Conservation (phyloP, 257 asterid species). For the Schizonepeta tenuifolia region DNA sequence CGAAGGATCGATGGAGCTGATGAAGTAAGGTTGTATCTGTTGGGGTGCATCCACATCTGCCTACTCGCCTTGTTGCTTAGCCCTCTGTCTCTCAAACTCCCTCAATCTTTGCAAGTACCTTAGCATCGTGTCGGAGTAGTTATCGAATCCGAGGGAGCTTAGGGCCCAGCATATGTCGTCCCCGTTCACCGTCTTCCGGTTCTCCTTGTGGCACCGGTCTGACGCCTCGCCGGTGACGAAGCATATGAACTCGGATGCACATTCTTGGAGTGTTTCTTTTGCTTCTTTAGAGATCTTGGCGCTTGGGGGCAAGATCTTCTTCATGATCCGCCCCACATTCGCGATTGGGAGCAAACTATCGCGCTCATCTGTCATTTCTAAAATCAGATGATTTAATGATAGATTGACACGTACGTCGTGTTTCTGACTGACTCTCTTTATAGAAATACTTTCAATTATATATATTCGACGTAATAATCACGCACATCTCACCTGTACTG, state of each 20-base stretch:
- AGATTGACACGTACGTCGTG: slow-evolving; percentile 20
- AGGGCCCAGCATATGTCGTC: slow-evolving; percentile 71
- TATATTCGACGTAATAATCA: background rate
- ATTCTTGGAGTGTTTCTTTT: slow-evolving; percentile 65
- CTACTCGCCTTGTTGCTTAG: slow-evolving; percentile 26
- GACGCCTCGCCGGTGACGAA: slow-evolving; percentile 72
- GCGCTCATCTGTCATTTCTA: slow-evolving; percentile 44
- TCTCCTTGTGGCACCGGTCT: slow-evolving; percentile 58
- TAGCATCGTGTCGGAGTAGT: slow-evolving; percentile 48
- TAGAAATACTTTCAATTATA: background rate
- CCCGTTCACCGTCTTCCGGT: slow-evolving; percentile 65
- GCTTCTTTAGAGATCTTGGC: slow-evolving; percentile 71
- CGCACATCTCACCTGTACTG: background rate
- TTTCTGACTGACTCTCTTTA: background rate
- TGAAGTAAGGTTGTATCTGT: background rate
- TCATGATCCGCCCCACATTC: slow-evolving; percentile 75
- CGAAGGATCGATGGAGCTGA: background rate
- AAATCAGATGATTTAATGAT: background rate
- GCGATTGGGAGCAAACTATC: slow-evolving; percentile 69
- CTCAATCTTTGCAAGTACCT: slow-evolving; percentile 50
- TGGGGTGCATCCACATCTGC: background rate
- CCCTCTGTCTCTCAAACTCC: slow-evolving; percentile 47
- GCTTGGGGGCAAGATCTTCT: slow-evolving; percentile 51
- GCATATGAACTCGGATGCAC: slow-evolving; percentile 69
- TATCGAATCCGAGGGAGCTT: slow-evolving; percentile 58